phyloP scores from a whole-genome alignment of 2,329 filamentous ascomycete genomes.

The Aspergillus fijiensis region DNA sequence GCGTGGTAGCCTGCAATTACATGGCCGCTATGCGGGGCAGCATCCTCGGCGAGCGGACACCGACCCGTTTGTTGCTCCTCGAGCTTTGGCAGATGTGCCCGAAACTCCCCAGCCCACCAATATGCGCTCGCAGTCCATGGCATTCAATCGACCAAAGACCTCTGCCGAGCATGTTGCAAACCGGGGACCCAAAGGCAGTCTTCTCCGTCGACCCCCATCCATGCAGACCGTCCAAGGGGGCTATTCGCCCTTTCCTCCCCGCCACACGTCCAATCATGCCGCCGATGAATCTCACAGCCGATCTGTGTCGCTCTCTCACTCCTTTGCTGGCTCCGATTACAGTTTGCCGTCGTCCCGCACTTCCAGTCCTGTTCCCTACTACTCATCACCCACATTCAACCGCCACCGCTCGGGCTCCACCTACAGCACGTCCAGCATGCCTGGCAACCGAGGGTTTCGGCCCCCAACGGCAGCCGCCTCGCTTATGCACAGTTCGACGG shows the following conservation, averaged over 20 bases:
- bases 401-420: constrained; percentile 23
- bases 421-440: constrained; percentile 26
- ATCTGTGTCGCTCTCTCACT: constrained; percentile 21
- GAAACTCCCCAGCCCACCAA: constrained; percentile 18
- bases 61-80: constrained; percentile 21
- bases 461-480: constrained; percentile 25
- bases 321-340: constrained; percentile 19
- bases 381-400: constrained; percentile 20
- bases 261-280: constrained; percentile 12
- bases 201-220: constrained; percentile 23
- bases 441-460: constrained; percentile 14
- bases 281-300: constrained; percentile 16
- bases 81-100: constrained; percentile 27
- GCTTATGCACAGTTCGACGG: constrained; percentile 28
- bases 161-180: constrained; percentile 11
- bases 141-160: constrained; percentile 25
- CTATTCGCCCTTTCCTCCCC: constrained; percentile 19
- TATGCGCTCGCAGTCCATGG: constrained; percentile 22
- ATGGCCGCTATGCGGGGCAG: constrained; percentile 5
- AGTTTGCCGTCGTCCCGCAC: constrained; percentile 22
- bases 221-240: constrained; percentile 27
- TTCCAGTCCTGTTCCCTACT: constrained; percentile 21
- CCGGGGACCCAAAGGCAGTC: constrained; percentile 2
- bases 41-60: neutral
- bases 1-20: constrained; percentile 14